Conservation (phyloP, 1,139 yeast genomes). For the Blastobotrys arbuscula region DNA sequence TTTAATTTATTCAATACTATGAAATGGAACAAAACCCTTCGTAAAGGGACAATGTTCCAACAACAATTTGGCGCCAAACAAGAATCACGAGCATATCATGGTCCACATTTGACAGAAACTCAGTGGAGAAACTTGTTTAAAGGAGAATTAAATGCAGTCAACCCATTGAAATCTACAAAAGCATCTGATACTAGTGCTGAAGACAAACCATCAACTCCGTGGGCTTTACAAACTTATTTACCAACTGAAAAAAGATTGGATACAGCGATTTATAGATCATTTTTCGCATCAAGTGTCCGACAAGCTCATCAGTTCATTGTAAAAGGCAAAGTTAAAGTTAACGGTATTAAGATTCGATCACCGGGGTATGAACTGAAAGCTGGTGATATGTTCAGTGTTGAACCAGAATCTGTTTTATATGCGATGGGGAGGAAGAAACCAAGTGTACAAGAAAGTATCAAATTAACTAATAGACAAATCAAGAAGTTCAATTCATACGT, state of each 20-base stretch:
- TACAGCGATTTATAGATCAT: slow-evolving; percentile 79
- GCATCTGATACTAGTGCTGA: slow-evolving; percentile 7
- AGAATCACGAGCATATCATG: slow-evolving; percentile 93
- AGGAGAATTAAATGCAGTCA: slow-evolving; percentile 79
- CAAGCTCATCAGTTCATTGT: slow-evolving; percentile 89
- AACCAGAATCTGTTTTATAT: slow-evolving; percentile 76
- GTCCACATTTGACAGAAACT: slow-evolving; percentile 83
- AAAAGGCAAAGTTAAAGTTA: slow-evolving; percentile 78
- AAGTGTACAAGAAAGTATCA: slow-evolving; percentile 57
- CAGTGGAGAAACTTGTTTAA: slow-evolving; percentile 71
- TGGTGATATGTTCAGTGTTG: slow-evolving; percentile 84
- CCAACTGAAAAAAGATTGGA: slow-evolving; percentile 84
- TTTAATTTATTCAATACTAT: slow-evolving; percentile 80
- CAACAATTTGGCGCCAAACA: slow-evolving; percentile 90
- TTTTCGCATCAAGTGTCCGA: slow-evolving; percentile 91
- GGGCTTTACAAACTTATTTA: slow-evolving; percentile 83
- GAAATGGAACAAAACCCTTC: slow-evolving; percentile 44
- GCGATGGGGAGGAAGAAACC: slow-evolving; percentile 88
- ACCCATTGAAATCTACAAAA: slow-evolving; percentile 40
- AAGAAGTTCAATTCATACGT: slow-evolving; percentile 72
- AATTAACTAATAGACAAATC: slow-evolving; percentile 66
- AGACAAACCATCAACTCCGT: slow-evolving; percentile 48
- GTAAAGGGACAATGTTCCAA: slow-evolving; percentile 66
- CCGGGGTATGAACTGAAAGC: slow-evolving; percentile 74
- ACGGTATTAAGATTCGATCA: slow-evolving; percentile 68